Base-by-base conservation (phyloP, 768 basidiomycete species). In the Termitomyces eurrhizus region DNA sequence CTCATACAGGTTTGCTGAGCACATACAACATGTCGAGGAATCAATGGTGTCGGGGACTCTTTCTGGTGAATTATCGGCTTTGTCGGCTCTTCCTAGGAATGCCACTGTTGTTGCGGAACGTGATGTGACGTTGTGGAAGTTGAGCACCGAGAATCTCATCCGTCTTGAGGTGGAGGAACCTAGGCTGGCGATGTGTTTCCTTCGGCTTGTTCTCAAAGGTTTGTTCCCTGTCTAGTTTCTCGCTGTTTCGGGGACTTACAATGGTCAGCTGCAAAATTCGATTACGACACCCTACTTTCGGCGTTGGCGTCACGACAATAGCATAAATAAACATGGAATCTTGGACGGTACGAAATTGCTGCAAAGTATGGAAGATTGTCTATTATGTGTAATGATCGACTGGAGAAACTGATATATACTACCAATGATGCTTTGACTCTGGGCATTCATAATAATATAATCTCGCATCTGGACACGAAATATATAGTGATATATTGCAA, bases 31-130 rank as follows among this genome's bases (percentile, higher is more conserved):
- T 9, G 85, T 93, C 56, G 89, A 91, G 67, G 94, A 96, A 74
- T 92, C 90, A 2, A 96, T 96, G 93, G 92, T 95, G 0, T 86
- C 93, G 4, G 95, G 95, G 2, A 93, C 95, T 1, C 76, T 97
- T 5, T 93, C 95, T 12, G 96, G 96, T 0, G 96, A 98, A 73
- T 72, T 99, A 56, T 88, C 92, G 0, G 91, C 90, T 44, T 76
- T 99, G 18, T 88, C 94, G 8, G 86, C 86, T 35, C 79, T 88
- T 32, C 80, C 85, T 16, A 80, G 96, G 52, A 98, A 97, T 69
- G 89, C 95, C 29, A 92, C 89, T 4, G 92, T 92, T 37, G 77
- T 88, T 0, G 92, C 90, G 5, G 96, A 98, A 73, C 80, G 85
- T 8, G 80, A 86, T 11, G 87, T 84, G 7, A 83, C 89, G 13